Evolutionary conservation across 768 basidiomycete species (phyloP).

Genomic region (Podaxis sp.): DNA sequence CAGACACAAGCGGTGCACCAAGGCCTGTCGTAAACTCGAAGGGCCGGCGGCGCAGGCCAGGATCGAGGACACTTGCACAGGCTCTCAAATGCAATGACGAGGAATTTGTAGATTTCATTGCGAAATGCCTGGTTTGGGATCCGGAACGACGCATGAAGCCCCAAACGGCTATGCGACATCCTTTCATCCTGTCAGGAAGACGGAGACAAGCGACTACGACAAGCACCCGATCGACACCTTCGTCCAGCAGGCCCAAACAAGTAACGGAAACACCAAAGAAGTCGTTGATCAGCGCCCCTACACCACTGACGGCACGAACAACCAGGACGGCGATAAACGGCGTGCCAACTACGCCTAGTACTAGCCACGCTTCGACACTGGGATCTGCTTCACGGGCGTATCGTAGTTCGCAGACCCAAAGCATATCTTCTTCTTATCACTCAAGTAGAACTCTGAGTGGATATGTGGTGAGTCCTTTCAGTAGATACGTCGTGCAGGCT

Average conservation of each 20-base stretch:
- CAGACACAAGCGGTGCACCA: constrained; percentile 92
- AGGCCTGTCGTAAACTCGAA: constrained; percentile 95
- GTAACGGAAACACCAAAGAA: constrained; percentile 79
- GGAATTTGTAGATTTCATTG: constrained; percentile 93
- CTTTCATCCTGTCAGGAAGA: constrained; percentile 70
- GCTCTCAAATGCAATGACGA: constrained; percentile 93
- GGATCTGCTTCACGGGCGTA: constrained; percentile 67
- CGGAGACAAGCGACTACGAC: constrained; percentile 44
- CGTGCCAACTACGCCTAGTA: constrained; percentile 57
- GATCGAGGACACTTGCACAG: constrained; percentile 84
- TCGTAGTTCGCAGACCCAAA: constrained; percentile 65
- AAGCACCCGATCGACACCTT: constrained; percentile 53
- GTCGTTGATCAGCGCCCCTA: constrained; percentile 85
- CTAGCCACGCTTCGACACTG: constrained; percentile 52
- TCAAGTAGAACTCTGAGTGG: constrained; percentile 74
- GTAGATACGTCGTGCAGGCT: constrained; percentile 14
- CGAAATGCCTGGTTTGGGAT: constrained; percentile 98
- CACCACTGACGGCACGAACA: constrained; percentile 79
- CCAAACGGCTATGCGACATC: constrained; percentile 87
- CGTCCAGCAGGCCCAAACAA: constrained; percentile 55
- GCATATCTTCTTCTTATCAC: constrained; percentile 70
- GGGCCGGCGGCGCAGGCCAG: constrained; percentile 88
- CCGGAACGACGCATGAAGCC: constrained; percentile 95
- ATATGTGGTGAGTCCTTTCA: constrained; percentile 52
- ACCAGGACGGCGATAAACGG: constrained; percentile 54